Conservation (phyloP, 345 rosid genomes). For the Anastatica hierochuntica region DNA sequence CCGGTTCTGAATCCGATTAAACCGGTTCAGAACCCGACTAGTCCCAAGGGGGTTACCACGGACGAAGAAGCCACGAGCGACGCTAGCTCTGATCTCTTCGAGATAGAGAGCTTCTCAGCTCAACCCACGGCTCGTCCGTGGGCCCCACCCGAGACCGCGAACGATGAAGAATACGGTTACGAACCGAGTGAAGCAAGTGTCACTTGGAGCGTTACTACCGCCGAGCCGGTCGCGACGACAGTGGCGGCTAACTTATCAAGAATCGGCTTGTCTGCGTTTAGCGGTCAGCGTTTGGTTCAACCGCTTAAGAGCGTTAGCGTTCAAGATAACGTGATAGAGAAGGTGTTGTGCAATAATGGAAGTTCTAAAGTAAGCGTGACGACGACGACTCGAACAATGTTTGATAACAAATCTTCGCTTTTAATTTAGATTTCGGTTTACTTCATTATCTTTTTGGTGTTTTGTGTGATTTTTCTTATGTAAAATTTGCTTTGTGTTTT, state of each 20-base stretch:
- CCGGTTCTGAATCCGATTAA: conserved; percentile 3
- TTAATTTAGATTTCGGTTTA: conserved; percentile 3
- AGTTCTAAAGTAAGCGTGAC: conserved; percentile 17
- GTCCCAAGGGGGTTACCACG: not conserved
- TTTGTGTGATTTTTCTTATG: conserved; percentile 1
- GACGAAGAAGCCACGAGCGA: conserved; percentile 75
- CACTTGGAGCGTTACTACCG: conserved; percentile 85
- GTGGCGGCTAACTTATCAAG: conserved; percentile 41
- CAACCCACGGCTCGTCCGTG: conserved; percentile 28
- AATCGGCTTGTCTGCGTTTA: conserved; percentile 29
- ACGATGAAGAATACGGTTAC: conserved; percentile 54
- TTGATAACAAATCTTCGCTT: too few relatives aligned
- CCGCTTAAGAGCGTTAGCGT: conserved; percentile 1
- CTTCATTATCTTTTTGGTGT: not conserved
- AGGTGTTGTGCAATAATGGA: conserved; percentile 19
- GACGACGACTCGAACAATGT: conserved; percentile 2
- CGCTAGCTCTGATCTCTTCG: conserved; percentile 89
- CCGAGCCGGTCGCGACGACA: conserved; percentile 37
- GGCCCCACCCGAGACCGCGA: conserved; percentile 30
- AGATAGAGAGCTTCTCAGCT: conserved; percentile 92
- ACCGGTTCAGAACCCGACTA: conserved; percentile 1
- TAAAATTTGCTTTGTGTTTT: not conserved
- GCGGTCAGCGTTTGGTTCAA: conserved; percentile 11
- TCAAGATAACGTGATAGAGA: not conserved
- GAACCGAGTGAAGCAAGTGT: conserved; percentile 90